phyloP scores from a whole-genome alignment of 2,329 filamentous ascomycete genomes.

The Mycosphaerella sp. region DNA sequence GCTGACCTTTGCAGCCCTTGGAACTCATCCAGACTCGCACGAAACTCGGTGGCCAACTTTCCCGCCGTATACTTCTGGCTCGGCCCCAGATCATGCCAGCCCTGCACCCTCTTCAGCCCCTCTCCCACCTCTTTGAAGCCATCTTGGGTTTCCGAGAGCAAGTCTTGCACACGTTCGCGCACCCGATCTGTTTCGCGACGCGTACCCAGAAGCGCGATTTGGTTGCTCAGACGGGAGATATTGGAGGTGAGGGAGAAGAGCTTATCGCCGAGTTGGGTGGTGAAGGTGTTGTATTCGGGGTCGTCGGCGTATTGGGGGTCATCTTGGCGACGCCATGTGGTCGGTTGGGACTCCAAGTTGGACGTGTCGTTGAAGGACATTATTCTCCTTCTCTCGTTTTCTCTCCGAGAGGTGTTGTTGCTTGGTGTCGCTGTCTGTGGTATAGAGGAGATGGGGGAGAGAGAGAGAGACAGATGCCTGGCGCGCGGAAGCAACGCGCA shows the following conservation, averaged over 20 bases:
- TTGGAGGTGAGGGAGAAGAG: constrained; percentile 85
- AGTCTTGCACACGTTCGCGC: constrained; percentile 79
- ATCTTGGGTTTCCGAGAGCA: constrained; percentile 77
- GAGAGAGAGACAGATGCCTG: not conserved
- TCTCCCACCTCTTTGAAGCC: constrained; percentile 90
- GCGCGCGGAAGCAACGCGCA: not conserved
- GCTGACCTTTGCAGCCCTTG: constrained; percentile 84
- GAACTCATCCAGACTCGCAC: constrained; percentile 81
- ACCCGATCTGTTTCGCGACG: constrained; percentile 86
- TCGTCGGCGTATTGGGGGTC: constrained; percentile 79
- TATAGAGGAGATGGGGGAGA: not conserved
- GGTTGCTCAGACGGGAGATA: constrained; percentile 74
- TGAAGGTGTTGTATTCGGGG: constrained; percentile 80
- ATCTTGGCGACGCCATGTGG: constrained; percentile 59
- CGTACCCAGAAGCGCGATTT: constrained; percentile 80
- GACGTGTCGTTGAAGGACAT: constrained; percentile 94
- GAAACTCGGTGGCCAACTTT: constrained; percentile 90
- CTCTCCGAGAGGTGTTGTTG: not conserved
- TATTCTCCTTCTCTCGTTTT: constrained; percentile 43
- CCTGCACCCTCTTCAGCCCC: constrained; percentile 84
- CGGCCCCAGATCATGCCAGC: constrained; percentile 65
- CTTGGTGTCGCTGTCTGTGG: not conserved
- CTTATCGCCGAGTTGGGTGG: constrained; percentile 76
- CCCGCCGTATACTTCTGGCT: constrained; percentile 91
- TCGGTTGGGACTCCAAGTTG: constrained; percentile 72